phyloP scores from a whole-genome alignment of 345 rosid species.

The Ceriops zippeliana region DNA sequence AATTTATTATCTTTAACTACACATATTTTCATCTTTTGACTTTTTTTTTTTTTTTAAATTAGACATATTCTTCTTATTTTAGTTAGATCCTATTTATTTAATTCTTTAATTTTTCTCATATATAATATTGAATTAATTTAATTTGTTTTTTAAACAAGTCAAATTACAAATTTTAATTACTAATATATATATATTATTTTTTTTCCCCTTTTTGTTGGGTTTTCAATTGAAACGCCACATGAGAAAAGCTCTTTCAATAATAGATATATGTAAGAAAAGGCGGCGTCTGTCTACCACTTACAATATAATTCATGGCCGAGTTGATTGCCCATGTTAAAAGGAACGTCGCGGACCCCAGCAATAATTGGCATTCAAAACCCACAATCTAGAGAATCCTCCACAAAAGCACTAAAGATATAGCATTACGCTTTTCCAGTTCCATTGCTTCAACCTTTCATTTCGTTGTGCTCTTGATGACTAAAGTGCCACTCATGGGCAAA shows the following conservation, averaged over 20 bases:
- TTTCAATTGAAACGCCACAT: slow-evolving; percentile 12
- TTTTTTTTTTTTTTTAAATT: no score
- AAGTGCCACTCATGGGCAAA: slow-evolving; percentile 9
- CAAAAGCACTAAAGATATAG: slow-evolving; percentile 24
- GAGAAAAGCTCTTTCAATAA: slow-evolving; percentile 26
- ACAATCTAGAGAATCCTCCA: slow-evolving; percentile 29
- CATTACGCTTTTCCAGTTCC: slow-evolving; percentile 27
- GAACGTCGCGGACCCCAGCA: slow-evolving; percentile 28
- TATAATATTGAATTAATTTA: no score
- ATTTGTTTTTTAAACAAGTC: not conserved
- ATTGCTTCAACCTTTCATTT: slow-evolving; percentile 19
- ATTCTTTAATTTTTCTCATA: no score
- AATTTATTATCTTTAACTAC: no score
- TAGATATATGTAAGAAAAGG: slow-evolving; percentile 39
- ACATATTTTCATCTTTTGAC: no score
- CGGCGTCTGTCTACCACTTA: slow-evolving; percentile 38
- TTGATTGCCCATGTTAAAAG: slow-evolving; percentile 33
- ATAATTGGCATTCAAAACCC: slow-evolving; percentile 5
- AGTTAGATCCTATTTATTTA: no score
- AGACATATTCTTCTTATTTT: no score
- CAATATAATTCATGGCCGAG: slow-evolving; percentile 22
- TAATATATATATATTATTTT: not conserved
- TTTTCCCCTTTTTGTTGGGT: not conserved
- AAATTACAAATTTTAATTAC: not conserved
- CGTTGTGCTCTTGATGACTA: slow-evolving; percentile 23